Evolutionary conservation across 306 rosid species (phyloP).

Genomic region (Ochetophila trinervis): DNA sequence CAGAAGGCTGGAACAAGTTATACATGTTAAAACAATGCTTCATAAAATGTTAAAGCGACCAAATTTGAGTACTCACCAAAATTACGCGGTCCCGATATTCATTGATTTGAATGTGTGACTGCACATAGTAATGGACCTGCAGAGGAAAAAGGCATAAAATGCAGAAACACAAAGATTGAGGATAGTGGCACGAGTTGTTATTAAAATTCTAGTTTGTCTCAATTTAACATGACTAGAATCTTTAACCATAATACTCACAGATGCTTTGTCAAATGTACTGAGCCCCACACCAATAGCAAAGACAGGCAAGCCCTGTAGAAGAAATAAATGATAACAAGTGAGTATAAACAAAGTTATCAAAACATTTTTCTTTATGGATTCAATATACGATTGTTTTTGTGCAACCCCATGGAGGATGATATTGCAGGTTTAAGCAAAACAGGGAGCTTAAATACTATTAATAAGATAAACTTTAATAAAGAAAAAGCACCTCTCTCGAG

Average conservation of each 20-base stretch:
- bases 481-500: slow-evolving; percentile 77
- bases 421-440: slow-evolving; percentile 4
- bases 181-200: background rate
- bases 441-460: background rate
- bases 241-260: slow-evolving; percentile 55
- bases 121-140: slow-evolving; percentile 94
- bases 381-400: background rate
- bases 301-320: slow-evolving; percentile 83
- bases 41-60: slow-evolving; percentile 2
- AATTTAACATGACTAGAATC: background rate
- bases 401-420: background rate
- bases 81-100: slow-evolving; percentile 82
- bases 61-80: slow-evolving; percentile 57
- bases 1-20: slow-evolving; percentile 59
- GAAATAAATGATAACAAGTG: slow-evolving; percentile 6
- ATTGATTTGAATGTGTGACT: slow-evolving; percentile 96
- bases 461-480: slow-evolving; percentile 16
- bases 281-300: slow-evolving; percentile 85
- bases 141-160: slow-evolving; percentile 13
- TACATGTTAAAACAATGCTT: slow-evolving; percentile 24
- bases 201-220: background rate
- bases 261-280: slow-evolving; percentile 90
- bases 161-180: slow-evolving; percentile 1
- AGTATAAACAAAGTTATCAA: background rate
- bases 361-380: background rate